Evolutionary conservation across 2,329 filamentous ascomycete genomes (phyloP), one percentile per base, ranked within the genome.

Genomic region (Penicillium polonicum): DNA sequence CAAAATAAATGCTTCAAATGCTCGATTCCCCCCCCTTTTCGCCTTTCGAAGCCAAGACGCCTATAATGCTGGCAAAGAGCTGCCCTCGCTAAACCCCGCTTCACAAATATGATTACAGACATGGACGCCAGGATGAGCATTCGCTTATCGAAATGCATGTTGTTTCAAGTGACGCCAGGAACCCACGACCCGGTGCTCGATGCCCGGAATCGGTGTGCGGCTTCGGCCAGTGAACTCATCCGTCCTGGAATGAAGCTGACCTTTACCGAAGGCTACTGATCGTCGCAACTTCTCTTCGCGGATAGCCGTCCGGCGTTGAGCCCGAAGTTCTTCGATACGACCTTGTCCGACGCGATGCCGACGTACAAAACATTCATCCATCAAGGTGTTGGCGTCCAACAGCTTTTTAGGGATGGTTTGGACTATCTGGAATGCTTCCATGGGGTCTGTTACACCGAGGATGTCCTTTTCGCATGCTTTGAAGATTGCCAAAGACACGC

Each of bases 341-440:
- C 88, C 88, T 72, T 96, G 91, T 68, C 87, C 92, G 19, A 97
- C 79, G 67, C 92, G 88, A 68, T 92, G 90, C 48, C 88, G 85
- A 42, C 90, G 85, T 64, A 87, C 86, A 72, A 94, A 92, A 63
- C 90, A 95, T 9, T 90, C 83, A 63, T 96, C 91, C 79, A 96
- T 85, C 15, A 97, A 78, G 2, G 79, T 79, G 67, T 95, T 96
- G 54, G 89, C 88, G 73, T 97, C 91, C 21, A 97, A 75, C 68
- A 96, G 83, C 53, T 84, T 84, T 52, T 93, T 84, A 0, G 93
- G 93, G 31, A 96, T 86, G 2, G 87, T 87, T 78, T 97, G 93
- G 29, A 97, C 92, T 3, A 96, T 87, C 70, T 95, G 91, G 74
- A 97, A 97, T 68, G 97, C 91, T 77, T 97, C 93, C 87, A 96